Evolutionary conservation across 169 alveolate species (phyloP).

Genomic region (Theileria luwenshuni): DNA sequence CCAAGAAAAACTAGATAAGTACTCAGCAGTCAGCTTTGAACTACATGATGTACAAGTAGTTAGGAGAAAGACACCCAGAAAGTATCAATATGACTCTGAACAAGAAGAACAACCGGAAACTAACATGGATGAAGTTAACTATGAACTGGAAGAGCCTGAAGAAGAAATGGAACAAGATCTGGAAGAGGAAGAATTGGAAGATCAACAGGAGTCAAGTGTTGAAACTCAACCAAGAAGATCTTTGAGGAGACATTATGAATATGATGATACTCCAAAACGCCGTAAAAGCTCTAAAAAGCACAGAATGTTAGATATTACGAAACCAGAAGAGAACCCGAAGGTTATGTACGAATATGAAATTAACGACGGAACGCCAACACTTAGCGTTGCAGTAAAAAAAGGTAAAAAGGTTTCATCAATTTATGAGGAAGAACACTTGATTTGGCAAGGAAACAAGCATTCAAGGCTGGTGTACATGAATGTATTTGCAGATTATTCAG

Average conservation of each 20-base stretch:
- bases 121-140: background rate
- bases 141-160: background rate
- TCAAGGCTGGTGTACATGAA: background rate
- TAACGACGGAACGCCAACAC: constrained; percentile 14
- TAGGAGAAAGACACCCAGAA: background rate
- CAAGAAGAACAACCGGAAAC: background rate
- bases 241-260: background rate
- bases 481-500: background rate
- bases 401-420: background rate
- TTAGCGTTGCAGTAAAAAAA: constrained; percentile 1
- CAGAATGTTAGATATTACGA: background rate
- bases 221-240: background rate
- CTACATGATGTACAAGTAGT: background rate
- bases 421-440: background rate
- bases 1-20: background rate
- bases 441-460: background rate
- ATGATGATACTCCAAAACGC: background rate
- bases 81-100: background rate
- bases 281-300: background rate
- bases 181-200: background rate
- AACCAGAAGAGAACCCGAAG: background rate
- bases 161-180: background rate
- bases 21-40: background rate
- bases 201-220: background rate
- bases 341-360: background rate